phyloP scores from a whole-genome alignment of 257 asterid genomes.

The Paulownia fortunei region DNA sequence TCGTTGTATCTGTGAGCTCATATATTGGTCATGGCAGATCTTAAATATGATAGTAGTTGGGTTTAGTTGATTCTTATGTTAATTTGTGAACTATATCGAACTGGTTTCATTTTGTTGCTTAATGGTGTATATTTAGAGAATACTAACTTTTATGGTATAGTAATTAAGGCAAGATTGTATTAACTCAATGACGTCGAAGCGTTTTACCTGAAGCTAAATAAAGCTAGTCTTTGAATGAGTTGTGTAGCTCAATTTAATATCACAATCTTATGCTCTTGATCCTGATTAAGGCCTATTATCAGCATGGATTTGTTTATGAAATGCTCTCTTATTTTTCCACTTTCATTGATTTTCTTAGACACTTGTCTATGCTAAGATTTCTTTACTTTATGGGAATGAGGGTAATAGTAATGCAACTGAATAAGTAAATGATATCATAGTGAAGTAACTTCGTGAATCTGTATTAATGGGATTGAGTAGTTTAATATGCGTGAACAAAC shows the following conservation, averaged over 20 bases:
- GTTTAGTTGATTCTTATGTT: not conserved
- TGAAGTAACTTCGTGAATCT: not conserved
- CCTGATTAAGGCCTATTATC: not conserved
- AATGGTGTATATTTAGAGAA: not conserved
- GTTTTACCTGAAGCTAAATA: not conserved
- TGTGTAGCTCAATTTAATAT: not conserved
- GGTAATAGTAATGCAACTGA: not conserved
- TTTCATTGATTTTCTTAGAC: not conserved
- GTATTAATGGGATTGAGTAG: not conserved
- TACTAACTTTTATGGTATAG: too few relatives aligned
- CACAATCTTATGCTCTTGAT: not conserved
- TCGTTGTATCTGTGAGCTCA: not conserved
- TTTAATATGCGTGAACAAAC: not conserved
- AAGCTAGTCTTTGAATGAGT: not conserved
- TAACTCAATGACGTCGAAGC: not conserved
- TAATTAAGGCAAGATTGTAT: not conserved
- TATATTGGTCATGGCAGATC: slow-evolving; percentile 4
- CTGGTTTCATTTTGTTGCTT: not conserved
- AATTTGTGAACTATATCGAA: not conserved
- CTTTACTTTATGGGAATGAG: too few relatives aligned
- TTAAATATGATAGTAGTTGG: not conserved
- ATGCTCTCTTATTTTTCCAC: slow-evolving; percentile 1
- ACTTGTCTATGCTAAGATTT: too few relatives aligned
- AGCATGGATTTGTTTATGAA: not conserved
- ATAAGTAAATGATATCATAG: not conserved